phyloP scores from a whole-genome alignment of 768 basidiomycete species.

The Multifurca ochricompacta region DNA sequence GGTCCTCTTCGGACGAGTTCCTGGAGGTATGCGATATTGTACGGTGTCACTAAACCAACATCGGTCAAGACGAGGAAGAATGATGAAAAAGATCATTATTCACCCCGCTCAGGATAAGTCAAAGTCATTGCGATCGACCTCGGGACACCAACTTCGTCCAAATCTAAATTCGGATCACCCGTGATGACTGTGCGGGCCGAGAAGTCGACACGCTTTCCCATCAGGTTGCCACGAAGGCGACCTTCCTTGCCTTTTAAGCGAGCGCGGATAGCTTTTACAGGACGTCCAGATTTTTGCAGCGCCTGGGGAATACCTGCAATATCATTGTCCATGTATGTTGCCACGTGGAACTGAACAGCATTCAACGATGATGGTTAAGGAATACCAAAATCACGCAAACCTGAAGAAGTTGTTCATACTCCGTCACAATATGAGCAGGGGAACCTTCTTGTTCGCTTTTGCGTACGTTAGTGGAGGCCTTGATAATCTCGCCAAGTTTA shows the following conservation, averaged over 20 bases:
- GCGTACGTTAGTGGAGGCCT: slow-evolving; percentile 86
- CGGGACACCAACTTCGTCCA: slow-evolving; percentile 97
- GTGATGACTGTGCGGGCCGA: slow-evolving; percentile 99
- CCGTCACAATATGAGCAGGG: slow-evolving; percentile 89
- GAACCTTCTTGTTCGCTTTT: slow-evolving; percentile 95
- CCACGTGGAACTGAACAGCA: slow-evolving; percentile 81
- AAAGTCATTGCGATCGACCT: slow-evolving; percentile 94
- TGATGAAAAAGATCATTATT: slow-evolving; percentile 19
- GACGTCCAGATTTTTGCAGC: slow-evolving; percentile 92
- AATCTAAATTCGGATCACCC: slow-evolving; percentile 92
- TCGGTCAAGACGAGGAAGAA: slow-evolving; percentile 9
- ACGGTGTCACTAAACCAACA: slow-evolving; percentile 71
- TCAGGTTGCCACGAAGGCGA: slow-evolving; percentile 92
- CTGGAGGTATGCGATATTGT: slow-evolving; percentile 91
- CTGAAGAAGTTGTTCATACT: slow-evolving; percentile 95
- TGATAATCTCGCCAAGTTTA: slow-evolving; percentile 95
- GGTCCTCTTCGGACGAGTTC: slow-evolving; percentile 94
- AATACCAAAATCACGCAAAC: slow-evolving; percentile 34
- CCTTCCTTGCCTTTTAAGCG: slow-evolving; percentile 99
- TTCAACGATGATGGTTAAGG: background rate
- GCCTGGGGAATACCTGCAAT: slow-evolving; percentile 98
- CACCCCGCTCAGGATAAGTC: slow-evolving; percentile 95
- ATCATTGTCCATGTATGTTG: slow-evolving; percentile 99
- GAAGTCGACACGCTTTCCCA: slow-evolving; percentile 99
- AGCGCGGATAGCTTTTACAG: slow-evolving; percentile 96